Evolutionary conservation across 495 filamentous ascomycete genomes (phyloP), one percentile per base, ranked within the genome.

Genomic region (Penicillium ucsense): DNA sequence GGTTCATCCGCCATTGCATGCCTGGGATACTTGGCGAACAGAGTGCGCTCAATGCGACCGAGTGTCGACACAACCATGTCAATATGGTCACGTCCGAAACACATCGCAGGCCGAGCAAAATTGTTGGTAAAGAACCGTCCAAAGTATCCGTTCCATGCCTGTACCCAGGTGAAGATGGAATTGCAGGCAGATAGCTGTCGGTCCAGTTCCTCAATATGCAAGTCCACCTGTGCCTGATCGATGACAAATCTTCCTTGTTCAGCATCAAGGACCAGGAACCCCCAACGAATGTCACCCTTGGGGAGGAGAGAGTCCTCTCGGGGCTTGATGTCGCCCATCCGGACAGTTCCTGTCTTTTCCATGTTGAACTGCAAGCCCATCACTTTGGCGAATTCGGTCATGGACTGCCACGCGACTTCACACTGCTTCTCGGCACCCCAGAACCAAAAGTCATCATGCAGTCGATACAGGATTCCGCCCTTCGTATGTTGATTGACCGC

Each of bases 381-480:
- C 0, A 71, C 64, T 8, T 72, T 58, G 27, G 71, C 61, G 44
- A 82, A 85, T 2, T 68, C 52, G 2, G 66, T 69, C 59, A 85
- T 77, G 3, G 74, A 65, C 12, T 59, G 50, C 83, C 82, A 86
- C 2, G 78, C 82, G 40, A 68, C 74, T 33, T 70, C 70, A 38
- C 78, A 79, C 5, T 62, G 70, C 4, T 68, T 49, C 30, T 79
- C 74, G 5, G 75, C 61, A 28, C 74, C 73, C 81, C 81, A 85
- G 51, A 85, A 75, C 83, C 83, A 85, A 49, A 85, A 77, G 54
- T 85, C 82, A 52, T 85, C 82, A 48, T 83, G 75, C 34, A 84
- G 67, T 5, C 82, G 79, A 50, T 81, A 83, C 9, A 85, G 60
- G 32, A 75, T 66, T 5, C 66, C 60, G 1, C 69, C 69, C 5